Evolutionary conservation across 2,329 filamentous ascomycete species (phyloP), one percentile per base, ranked within the genome.

Genomic region (Fusarium sp.): DNA sequence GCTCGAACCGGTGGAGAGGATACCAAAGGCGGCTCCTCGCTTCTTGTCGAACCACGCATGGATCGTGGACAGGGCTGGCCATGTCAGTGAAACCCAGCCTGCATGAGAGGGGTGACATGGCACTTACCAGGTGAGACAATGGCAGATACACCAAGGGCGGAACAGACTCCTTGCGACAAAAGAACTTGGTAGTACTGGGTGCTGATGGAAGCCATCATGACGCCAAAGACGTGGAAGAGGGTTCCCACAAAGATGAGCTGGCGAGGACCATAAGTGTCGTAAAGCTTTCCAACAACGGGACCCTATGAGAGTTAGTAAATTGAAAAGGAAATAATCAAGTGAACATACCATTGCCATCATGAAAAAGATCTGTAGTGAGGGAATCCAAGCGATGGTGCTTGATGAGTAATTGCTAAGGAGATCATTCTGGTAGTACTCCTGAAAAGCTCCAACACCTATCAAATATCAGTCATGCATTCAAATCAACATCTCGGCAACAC

Each of bases 121-220:
- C 24, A 57, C 71, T 49, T 63, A 79, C 78, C 66, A 33, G 81
- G 80, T 53, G 81, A 78, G 29, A 82, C 81, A 49, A 83, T 78
- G 20, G 79, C 78, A 0, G 79, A 76, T 10, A 80, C 80, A 16
- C 83, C 82, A 24, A 85, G 77, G 10, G 81, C 81, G 2, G 80
- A 81, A 62, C 79, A 83, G 0, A 84, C 75, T 6, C 81, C 80
- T 62, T 85, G 84, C 1, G 82, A 72, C 1, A 85, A 74, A 11
- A 85, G 76, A 61, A 85, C 79, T 51, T 85, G 83, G 57, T 82
- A 85, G 74, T 85, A 85, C 46, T 83, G 63, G 0, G 70, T 81
- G n/a, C 77, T 75, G 9, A 92, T 79, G 9, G 85, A 87, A 0
- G 88, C 84, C 89, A 92, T 91, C 88, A 92, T 91, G 6, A 92